Conservation (phyloP, 495 filamentous ascomycete genomes). For the Hyaloscypha bicolor region DNA sequence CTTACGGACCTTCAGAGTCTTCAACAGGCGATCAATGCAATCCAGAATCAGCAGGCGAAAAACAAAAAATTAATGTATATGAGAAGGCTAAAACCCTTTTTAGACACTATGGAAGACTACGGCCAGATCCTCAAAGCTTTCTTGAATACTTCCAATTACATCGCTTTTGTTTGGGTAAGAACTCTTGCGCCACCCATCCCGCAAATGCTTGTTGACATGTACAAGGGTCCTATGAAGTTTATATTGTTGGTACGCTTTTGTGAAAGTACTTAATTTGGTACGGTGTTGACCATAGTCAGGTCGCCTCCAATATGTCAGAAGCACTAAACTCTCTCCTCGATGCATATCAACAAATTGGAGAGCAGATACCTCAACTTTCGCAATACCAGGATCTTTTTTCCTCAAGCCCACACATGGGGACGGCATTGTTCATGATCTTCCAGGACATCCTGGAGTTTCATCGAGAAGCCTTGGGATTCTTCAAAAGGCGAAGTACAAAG, state of each 20-base stretch:
- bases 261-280: too few species aligned
- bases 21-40: conserved; percentile 30
- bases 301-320: conserved; percentile 7
- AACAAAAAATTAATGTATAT: conserved; percentile 40
- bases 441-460: conserved; percentile 50
- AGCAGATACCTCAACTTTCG: conserved; percentile 39
- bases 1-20: conserved; percentile 14
- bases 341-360: conserved; percentile 45
- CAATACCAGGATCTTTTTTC: conserved; percentile 38
- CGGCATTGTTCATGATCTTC: conserved; percentile 42
- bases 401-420: conserved; percentile 32
- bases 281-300: neutral
- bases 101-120: conserved; percentile 44
- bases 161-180: conserved; percentile 40
- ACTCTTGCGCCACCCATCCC: too few species aligned
- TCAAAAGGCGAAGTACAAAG: conserved; percentile 37
- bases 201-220: too few species aligned
- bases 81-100: conserved; percentile 38
- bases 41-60: conserved; percentile 38
- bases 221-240: conserved; percentile 28
- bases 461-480: conserved; percentile 38
- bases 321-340: conserved; percentile 42
- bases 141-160: conserved; percentile 37
- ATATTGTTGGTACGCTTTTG: conserved; percentile 21
- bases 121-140: conserved; percentile 38